Evolutionary conservation across 2,329 filamentous ascomycete species (phyloP).

Genomic region (Cytospora leucostoma): DNA sequence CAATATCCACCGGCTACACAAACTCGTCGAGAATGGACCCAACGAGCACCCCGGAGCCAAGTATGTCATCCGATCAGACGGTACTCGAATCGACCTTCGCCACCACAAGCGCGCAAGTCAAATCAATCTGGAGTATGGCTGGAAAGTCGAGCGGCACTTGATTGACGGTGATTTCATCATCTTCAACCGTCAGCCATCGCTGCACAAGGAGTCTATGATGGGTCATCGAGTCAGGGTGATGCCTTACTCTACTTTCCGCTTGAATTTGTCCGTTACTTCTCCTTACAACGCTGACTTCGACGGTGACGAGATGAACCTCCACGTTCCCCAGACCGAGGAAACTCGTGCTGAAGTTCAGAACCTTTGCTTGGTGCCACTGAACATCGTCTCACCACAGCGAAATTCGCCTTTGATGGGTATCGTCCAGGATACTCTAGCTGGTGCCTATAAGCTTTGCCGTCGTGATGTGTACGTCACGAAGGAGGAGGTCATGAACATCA

Average conservation of each 20-base stretch:
- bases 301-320: constrained; percentile 99
- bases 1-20: constrained; percentile 91
- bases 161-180: constrained; percentile 97
- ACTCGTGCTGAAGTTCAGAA: constrained; percentile 92
- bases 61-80: constrained; percentile 92
- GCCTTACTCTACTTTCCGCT: constrained; percentile 97
- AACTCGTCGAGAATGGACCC: constrained; percentile 88
- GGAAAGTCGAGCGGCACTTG: constrained; percentile 98
- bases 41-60: constrained; percentile 95
- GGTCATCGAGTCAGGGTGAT: constrained; percentile 96
- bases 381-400: constrained; percentile 96
- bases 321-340: constrained; percentile 97
- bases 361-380: constrained; percentile 95
- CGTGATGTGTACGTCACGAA: constrained; percentile 89
- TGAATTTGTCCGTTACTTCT: constrained; percentile 96
- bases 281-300: constrained; percentile 99
- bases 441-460: constrained; percentile 94
- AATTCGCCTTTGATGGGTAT: constrained; percentile 99
- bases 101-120: constrained; percentile 87
- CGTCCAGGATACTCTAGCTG: constrained; percentile 94
- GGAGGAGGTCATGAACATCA: constrained; percentile 91
- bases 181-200: constrained; percentile 98
- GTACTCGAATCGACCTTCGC: constrained; percentile 90
- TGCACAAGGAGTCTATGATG: constrained; percentile 99
- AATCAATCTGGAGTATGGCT: constrained; percentile 89